phyloP scores from a whole-genome alignment of 257 asterid genomes.

The Solanum pimpinellifolium region DNA sequence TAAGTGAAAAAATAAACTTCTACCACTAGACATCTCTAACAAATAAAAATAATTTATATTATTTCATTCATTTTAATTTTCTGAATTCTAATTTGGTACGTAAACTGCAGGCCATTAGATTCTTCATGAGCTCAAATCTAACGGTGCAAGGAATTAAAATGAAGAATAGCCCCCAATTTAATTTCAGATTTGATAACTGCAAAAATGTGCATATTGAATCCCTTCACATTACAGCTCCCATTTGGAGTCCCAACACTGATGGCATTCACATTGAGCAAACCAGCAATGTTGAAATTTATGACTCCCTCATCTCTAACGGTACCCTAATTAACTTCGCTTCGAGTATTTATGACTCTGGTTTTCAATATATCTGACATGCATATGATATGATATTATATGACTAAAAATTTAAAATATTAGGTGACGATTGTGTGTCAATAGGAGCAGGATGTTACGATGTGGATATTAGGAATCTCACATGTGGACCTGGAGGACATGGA shows the following conservation, averaged over 20 bases:
- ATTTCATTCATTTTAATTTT: not conserved
- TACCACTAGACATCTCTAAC: not conserved
- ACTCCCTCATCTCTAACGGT: constrained; percentile 46
- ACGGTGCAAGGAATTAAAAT: constrained; percentile 39
- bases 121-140: constrained; percentile 55
- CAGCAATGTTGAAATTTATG: constrained; percentile 32
- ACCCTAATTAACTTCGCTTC: not conserved
- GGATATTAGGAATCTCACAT: constrained; percentile 50
- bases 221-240: constrained; percentile 38
- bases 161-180: constrained; percentile 49
- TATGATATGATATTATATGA: not conserved
- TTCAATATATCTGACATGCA: not conserved
- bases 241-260: constrained; percentile 54
- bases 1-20: constrained; percentile 13
- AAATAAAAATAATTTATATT: not conserved
- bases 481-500: constrained; percentile 62
- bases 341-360: not conserved
- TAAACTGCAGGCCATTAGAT: constrained; percentile 39
- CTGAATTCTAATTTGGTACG: not conserved
- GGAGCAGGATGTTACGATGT: constrained; percentile 57
- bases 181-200: constrained; percentile 52
- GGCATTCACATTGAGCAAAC: constrained; percentile 60
- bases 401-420: constrained; percentile 1
- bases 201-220: constrained; percentile 38
- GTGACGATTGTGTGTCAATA: constrained; percentile 60